Evolutionary conservation across 1,284 basidiomycete species (phyloP).

Genomic region (Singerocomus rubriflavus): DNA sequence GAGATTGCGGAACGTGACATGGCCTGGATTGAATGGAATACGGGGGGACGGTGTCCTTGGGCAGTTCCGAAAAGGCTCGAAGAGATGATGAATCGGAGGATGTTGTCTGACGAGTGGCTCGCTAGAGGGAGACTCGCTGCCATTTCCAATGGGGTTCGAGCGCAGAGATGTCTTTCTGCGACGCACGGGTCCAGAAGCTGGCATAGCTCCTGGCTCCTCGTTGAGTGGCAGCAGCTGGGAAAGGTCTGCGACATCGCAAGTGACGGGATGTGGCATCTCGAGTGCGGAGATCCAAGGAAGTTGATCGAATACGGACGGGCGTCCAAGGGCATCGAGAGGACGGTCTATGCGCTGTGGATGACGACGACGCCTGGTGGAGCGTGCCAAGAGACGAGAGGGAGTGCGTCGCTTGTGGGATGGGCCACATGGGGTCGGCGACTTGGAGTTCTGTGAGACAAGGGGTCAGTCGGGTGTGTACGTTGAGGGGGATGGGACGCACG

Average conservation of each 20-base stretch:
- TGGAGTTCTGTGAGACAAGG: conserved; percentile 29
- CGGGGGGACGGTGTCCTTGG: conserved; percentile 44
- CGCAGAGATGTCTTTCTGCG: conserved; percentile 51
- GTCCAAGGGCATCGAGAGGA: conserved; percentile 28
- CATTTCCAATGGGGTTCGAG: conserved; percentile 42
- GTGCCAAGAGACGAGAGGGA: conserved; percentile 23
- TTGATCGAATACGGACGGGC: conserved; percentile 46
- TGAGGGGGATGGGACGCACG: conserved; percentile 17
- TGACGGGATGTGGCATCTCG: conserved; percentile 40
- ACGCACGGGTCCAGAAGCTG: conserved; percentile 50
- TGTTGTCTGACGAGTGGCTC: conserved; percentile 17
- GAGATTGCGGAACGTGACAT: conserved; percentile 54
- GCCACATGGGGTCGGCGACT: conserved; percentile 39
- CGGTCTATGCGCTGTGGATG: conserved; percentile 34
- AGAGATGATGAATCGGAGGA: conserved; percentile 18
- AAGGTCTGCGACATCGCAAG: conserved; percentile 57
- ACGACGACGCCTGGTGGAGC: conserved; percentile 36
- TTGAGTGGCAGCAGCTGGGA: conserved; percentile 41
- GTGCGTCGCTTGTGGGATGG: conserved; percentile 32
- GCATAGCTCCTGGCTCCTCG: conserved; percentile 27
- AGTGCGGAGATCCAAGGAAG: conserved; percentile 61
- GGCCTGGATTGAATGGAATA: conserved; percentile 41
- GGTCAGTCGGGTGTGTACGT: conserved; percentile 9
- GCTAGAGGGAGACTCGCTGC: conserved; percentile 15
- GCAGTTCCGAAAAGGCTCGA: conserved; percentile 21